Evolutionary conservation across 1,284 basidiomycete genomes (phyloP), one percentile per base, ranked within the genome.

Genomic region (Ustilago lituana): DNA sequence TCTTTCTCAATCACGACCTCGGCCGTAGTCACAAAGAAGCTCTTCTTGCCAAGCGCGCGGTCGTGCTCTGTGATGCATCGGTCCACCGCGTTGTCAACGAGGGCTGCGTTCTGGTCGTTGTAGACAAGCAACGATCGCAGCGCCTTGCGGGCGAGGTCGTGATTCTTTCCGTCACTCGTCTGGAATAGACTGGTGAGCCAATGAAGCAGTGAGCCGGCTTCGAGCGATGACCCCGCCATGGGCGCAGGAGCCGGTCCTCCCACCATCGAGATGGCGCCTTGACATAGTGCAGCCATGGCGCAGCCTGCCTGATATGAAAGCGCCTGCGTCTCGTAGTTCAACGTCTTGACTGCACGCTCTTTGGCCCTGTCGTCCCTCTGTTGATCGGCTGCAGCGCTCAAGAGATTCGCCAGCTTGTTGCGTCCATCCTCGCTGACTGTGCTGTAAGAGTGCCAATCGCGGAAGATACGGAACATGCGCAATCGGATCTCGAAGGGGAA

Each of bases 381-480:
- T 22, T 81, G 81, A 27, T 84, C 87, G 0, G 87, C 87, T 0
- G 89, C 89, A 8, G 87, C 86, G 61, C 88, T 88, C 68, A 93
- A 88, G 86, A 93, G 93, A 48, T 87, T 82, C 23, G 89, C 87
- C 43, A 91, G 85, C 48, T 91, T 87, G 59, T 89, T 90, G 78
- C 89, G 91, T 23, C 89, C 88, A 14, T 85, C 84, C 61, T 92
- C 91, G 1, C 88, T 87, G 73, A 92, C 88, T 43, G 88, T 87
- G 7, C 91, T 92, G 51, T 91, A 86, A 72, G 91, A 89, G 81
- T 94, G 95, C 94, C 94, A 97, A 73, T 95, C 93, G 81, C 93
- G 91, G 76, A 93, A 94, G 37, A 93, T 85, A 40, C 90, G 87
- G 83, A 92, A 96, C 46, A 97, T 84, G 8, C 89, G 87, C 8